Percentiles rank a stretch among this genome's conserved stretches.
phyloP scores from a whole-genome alignment of 257 asterid genomes.

The Asclepias syriaca region DNA sequence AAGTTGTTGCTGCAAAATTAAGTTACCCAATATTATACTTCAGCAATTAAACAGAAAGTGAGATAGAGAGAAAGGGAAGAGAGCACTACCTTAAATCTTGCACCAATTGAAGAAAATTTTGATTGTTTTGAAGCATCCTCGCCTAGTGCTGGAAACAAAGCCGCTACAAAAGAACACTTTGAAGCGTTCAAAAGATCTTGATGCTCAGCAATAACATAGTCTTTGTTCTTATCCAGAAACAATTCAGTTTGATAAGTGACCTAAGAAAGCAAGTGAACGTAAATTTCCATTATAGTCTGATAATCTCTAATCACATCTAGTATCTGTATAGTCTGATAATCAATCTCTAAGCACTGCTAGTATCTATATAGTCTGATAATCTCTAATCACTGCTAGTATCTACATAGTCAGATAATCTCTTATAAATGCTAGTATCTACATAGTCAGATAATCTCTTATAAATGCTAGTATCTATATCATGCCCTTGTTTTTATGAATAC shows the following conservation, averaged over 20 bases:
- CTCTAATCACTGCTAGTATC: background rate
- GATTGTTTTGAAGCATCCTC: slow-evolving; percentile 93
- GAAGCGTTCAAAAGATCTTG: slow-evolving; percentile 88
- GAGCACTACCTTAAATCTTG: slow-evolving; percentile 78
- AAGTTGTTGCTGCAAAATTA: slow-evolving; percentile 60
- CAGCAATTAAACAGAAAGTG: slow-evolving; percentile 17
- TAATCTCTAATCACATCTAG: background rate
- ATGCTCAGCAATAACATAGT: slow-evolving; percentile 96
- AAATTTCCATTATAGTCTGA: background rate
- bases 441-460: background rate
- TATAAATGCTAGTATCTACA: slow-evolving; percentile 8
- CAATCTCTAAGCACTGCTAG: background rate
- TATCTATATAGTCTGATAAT: background rate
- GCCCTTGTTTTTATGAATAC: slow-evolving; percentile 1
- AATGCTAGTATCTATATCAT: slow-evolving; percentile 14
- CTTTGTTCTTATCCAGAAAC: slow-evolving; percentile 96
- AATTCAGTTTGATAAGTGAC: slow-evolving; percentile 95
- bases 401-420: too few species aligned
- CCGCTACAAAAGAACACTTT: slow-evolving; percentile 68
- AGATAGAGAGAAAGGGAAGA: slow-evolving; percentile 6
- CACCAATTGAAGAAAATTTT: slow-evolving; percentile 91
- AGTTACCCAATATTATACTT: background rate
- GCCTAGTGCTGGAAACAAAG: slow-evolving; percentile 69
- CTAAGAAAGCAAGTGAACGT: slow-evolving; percentile 32
- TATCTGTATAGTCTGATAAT: too few species aligned